Percentiles rank a stretch among this genome's conserved stretches.
These are phyloP conservation scores for Leucoagaricus sp. DNA, from an alignment of 1,284 basidiomycete genomes.

Conservation along the genomic window DNA sequence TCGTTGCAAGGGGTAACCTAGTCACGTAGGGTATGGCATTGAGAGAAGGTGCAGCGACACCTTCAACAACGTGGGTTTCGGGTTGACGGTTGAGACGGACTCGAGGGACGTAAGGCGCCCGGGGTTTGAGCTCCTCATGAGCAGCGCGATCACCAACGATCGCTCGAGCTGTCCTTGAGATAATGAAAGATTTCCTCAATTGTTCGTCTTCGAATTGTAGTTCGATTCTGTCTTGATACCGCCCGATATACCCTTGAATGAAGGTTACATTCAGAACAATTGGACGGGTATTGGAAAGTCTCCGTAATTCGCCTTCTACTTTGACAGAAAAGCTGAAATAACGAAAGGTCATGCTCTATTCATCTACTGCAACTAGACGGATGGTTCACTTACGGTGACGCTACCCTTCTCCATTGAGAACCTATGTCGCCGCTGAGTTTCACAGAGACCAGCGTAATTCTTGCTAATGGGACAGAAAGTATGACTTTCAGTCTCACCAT, in stretches of 20 bases:
- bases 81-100: conserved; percentile 5
- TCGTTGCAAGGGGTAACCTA: conserved; percentile 10
- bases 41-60: conserved; percentile 28
- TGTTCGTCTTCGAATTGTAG: conserved; percentile 21
- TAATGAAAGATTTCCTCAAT: conserved; percentile 25
- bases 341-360: too few species aligned
- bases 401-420: not conserved
- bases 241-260: conserved; percentile 13
- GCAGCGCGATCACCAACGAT: conserved; percentile 21
- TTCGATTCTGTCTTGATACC: conserved; percentile 22
- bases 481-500: not conserved
- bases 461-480: conserved; percentile 1
- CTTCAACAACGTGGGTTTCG: conserved; percentile 15
- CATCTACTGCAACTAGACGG: too few species aligned
- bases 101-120: not conserved
- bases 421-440: not conserved
- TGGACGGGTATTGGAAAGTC: not conserved
- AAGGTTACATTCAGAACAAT: conserved; percentile 7
- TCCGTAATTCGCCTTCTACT: not conserved
- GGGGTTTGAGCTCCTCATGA: not conserved
- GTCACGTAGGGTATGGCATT: conserved; percentile 30
- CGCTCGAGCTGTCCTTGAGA: conserved; percentile 22
- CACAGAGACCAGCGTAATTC: not conserved
- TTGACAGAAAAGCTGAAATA: not conserved
- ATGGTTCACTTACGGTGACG: not conserved